Conservation (phyloP, 2,329 filamentous ascomycete species). For the Sporothrix sp. region DNA sequence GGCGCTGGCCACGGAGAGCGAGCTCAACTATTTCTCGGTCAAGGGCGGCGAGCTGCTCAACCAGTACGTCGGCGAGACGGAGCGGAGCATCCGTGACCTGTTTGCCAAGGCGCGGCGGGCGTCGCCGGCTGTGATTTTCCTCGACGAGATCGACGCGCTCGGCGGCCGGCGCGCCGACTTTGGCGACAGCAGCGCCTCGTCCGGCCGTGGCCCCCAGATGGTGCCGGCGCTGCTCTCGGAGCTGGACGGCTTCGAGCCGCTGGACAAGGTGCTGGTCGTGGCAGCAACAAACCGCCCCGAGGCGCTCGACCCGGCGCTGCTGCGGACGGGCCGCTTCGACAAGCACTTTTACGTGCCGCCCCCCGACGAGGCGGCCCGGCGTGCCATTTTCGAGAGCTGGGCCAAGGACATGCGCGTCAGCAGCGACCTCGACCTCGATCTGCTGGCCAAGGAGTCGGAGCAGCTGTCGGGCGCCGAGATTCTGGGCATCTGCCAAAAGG, state of each 20-base stretch:
- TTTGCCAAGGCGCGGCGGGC: constrained; percentile 81
- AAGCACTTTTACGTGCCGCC: constrained; percentile 77
- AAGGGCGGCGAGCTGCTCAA: constrained; percentile 89
- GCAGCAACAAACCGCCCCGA: constrained; percentile 89
- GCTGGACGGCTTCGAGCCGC: constrained; percentile 86
- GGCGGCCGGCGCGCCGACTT: constrained; percentile 43
- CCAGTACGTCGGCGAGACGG: constrained; percentile 95
- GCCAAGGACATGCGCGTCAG: constrained; percentile 49
- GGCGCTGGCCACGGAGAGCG: constrained; percentile 80
- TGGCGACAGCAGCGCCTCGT: constrained; percentile 28
- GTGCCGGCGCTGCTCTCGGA: constrained; percentile 85
- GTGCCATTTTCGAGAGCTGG: constrained; percentile 65
- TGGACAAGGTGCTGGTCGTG: constrained; percentile 75
- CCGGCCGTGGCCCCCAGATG: constrained; percentile 59
- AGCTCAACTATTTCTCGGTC: constrained; percentile 87
- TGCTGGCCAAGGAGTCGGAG: constrained; percentile 55
- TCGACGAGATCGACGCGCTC: constrained; percentile 91
- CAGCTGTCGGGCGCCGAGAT: constrained; percentile 85
- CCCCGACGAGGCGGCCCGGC: constrained; percentile 61
- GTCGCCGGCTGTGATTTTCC: constrained; percentile 87
- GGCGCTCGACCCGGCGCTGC: constrained; percentile 71
- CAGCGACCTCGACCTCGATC: constrained; percentile 54
- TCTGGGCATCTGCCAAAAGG: constrained; percentile 39
- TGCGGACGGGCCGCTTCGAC: constrained; percentile 79
- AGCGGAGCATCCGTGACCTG: constrained; percentile 73